Evolutionary conservation across 768 basidiomycete genomes (phyloP).

Genomic region (Rhizopogon vesiculosus): DNA sequence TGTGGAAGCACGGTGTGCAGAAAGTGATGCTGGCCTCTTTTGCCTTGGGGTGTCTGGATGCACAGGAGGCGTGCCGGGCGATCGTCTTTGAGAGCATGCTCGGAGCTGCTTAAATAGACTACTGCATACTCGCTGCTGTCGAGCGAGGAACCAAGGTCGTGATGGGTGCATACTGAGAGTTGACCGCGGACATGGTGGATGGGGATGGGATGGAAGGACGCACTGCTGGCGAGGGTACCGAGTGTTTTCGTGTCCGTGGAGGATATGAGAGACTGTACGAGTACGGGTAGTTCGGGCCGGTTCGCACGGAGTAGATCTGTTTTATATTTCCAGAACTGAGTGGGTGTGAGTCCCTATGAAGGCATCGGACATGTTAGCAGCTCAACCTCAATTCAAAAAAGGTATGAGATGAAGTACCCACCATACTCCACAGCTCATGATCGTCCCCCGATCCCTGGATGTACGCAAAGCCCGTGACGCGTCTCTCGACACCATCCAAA

Average conservation of each 20-base stretch:
- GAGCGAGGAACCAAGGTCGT: constrained; percentile 18
- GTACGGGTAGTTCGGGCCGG: constrained; percentile 43
- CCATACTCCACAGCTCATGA: constrained; percentile 86
- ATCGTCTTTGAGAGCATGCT: constrained; percentile 1
- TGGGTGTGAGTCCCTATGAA: constrained; percentile 70
- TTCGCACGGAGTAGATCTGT: constrained; percentile 40
- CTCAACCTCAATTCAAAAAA: neutral
- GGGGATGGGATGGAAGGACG: constrained; percentile 4
- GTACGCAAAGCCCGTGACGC: constrained; percentile 71
- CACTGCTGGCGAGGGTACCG: neutral
- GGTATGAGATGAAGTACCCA: constrained; percentile 22
- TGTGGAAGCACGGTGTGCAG: constrained; percentile 44
- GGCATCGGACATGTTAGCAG: neutral
- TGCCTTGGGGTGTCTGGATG: constrained; percentile 36
- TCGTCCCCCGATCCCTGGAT: constrained; percentile 96
- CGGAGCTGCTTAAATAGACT: constrained; percentile 10
- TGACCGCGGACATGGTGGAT: constrained; percentile 31
- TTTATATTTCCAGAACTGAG: constrained; percentile 63
- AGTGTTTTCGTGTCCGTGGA: neutral
- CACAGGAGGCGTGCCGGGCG: constrained; percentile 7
- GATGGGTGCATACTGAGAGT: constrained; percentile 34
- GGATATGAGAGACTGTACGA: constrained; percentile 16
- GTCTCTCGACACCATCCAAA: constrained; percentile 53
- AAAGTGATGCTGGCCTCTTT: constrained; percentile 49
- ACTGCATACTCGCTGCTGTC: constrained; percentile 7